These are phyloP conservation scores for Colletotrichum sp. DNA, from an alignment of 2,329 filamentous ascomycete genomes.

Conservation along the genomic window DNA sequence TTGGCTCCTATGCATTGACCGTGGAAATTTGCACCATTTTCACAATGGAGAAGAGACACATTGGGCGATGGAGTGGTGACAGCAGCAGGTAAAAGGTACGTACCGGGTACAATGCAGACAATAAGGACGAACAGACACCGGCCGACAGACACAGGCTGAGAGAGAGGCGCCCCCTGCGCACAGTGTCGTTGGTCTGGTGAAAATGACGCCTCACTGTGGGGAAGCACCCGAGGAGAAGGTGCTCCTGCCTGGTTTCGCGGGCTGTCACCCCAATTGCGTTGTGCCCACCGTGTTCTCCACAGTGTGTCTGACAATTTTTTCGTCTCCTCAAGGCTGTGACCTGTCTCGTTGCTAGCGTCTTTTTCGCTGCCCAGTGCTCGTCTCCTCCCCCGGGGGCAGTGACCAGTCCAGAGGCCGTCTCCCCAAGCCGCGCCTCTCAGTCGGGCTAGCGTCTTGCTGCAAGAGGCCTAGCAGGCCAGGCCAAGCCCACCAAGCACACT, in stretches of 20 bases:
- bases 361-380: not conserved
- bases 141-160: not conserved
- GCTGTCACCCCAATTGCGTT: not conserved
- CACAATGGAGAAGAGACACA: not conserved
- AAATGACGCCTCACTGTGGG: not conserved
- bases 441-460: not conserved
- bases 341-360: not conserved
- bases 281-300: not conserved
- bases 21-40: conserved; percentile 10
- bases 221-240: not conserved
- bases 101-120: not conserved
- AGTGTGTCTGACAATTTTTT: not conserved
- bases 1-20: conserved; percentile 8
- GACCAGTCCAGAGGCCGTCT: not conserved
- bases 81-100: not conserved
- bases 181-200: not conserved
- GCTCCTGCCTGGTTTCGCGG: not conserved
- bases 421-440: not conserved
- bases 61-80: not conserved
- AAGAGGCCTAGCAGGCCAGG: not conserved
- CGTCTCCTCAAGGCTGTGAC: not conserved
- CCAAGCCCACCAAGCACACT: not conserved
- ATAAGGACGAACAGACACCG: not conserved
- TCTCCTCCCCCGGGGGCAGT: not conserved
- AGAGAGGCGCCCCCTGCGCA: not conserved